These are phyloP conservation scores for Brassica nigra DNA, from an alignment of 345 rosid genomes.

Conservation along the genomic window DNA sequence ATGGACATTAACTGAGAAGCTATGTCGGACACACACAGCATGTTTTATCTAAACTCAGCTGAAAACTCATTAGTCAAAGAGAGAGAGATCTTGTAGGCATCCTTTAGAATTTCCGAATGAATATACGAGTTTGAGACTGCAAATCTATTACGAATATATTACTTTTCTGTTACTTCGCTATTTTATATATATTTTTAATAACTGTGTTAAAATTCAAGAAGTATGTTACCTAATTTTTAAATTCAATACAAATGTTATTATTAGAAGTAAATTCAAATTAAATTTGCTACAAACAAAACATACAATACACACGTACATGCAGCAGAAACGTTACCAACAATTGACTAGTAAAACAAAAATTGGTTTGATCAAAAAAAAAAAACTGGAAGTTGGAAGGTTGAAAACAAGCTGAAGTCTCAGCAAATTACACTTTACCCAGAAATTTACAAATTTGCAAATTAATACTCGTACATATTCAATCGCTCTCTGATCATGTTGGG, in stretches of 20 bases:
- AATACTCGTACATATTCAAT: not conserved
- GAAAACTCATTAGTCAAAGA: not conserved
- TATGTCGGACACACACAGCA: not conserved
- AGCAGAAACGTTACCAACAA: not conserved
- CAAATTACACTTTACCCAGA: not conserved
- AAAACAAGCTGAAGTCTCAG: not conserved
- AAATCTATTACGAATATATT: no score
- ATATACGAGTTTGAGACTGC: no score
- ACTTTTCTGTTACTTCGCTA: no score
- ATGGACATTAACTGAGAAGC: no score
- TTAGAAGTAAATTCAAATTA: not conserved
- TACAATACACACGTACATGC: not conserved
- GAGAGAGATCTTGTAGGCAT: not conserved
- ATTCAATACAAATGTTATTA: not conserved
- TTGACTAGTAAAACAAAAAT: not conserved
- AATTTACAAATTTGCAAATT: not conserved
- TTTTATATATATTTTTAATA: no score
- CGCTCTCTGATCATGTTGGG: not conserved
- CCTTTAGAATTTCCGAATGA: no score
- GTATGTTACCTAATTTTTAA: not conserved
- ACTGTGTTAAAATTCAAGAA: not conserved
- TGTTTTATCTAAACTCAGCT: not conserved
- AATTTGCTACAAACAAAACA: not conserved
- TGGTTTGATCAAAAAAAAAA: no score
- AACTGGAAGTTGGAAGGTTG: not conserved